phyloP scores from a whole-genome alignment of 2,329 filamentous ascomycete species.

The Chrysoporthe puriensis region DNA sequence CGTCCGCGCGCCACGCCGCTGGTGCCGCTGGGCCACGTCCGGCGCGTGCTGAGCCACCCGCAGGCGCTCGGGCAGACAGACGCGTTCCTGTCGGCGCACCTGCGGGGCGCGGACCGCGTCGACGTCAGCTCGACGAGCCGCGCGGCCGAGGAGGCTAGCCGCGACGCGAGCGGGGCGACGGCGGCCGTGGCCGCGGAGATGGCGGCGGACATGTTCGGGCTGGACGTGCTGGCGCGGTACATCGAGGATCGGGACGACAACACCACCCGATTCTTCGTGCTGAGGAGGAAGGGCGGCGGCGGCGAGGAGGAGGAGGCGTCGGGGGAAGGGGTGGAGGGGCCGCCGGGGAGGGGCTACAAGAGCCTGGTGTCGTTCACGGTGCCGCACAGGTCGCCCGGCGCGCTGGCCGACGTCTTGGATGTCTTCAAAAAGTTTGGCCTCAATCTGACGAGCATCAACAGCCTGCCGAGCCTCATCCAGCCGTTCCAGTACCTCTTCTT shows the following conservation, averaged over 20 bases:
- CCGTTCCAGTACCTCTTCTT: conserved; percentile 96
- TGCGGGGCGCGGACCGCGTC: conserved; percentile 76
- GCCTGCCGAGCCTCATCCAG: conserved; percentile 72
- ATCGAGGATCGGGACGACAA: conserved; percentile 79
- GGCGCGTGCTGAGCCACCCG: conserved; percentile 86
- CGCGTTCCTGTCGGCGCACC: conserved; percentile 68
- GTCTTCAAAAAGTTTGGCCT: conserved; percentile 75
- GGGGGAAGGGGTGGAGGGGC: conserved; percentile 3
- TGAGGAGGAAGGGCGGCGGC: conserved; percentile 43
- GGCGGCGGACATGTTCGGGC: conserved; percentile 68
- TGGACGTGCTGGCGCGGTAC: conserved; percentile 69
- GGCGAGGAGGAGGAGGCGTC: not conserved
- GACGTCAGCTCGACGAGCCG: conserved; percentile 86
- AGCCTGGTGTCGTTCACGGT: conserved; percentile 84
- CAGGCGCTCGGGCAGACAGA: conserved; percentile 95
- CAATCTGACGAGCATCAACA: conserved; percentile 90
- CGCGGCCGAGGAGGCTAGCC: conserved; percentile 76
- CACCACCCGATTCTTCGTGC: conserved; percentile 76
- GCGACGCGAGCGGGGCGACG: conserved; percentile 59
- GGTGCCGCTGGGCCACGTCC: conserved; percentile 62
- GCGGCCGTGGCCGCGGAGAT: conserved; percentile 80
- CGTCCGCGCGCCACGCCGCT: conserved; percentile 50
- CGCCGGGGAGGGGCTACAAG: conserved; percentile 53
- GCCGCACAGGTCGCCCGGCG: conserved; percentile 76
- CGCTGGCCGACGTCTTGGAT: conserved; percentile 77